A percentile compares a stretch with the other conserved stretches of the same genome.
Conservation (phyloP, 805 yeast genomes). For the Candida adriatica region DNA sequence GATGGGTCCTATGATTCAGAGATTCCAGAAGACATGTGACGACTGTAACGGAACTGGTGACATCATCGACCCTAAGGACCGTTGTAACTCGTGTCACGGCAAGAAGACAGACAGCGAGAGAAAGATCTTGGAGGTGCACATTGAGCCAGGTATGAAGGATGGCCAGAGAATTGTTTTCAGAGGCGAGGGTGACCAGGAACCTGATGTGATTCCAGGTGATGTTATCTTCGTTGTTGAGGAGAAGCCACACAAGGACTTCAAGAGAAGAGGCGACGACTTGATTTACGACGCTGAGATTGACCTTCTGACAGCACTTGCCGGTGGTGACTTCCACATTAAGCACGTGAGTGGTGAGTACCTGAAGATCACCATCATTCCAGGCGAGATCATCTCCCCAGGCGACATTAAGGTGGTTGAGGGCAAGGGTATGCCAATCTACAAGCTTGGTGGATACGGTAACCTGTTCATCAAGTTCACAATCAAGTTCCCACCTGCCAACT, state of each 20-base stretch:
- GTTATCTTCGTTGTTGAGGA: slow-evolving; percentile 89
- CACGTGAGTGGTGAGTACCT: slow-evolving; percentile 91
- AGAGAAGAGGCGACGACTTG: slow-evolving; percentile 86
- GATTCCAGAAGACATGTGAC: slow-evolving; percentile 93
- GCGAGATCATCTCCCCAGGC: slow-evolving; percentile 90
- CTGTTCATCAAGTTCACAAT: slow-evolving; percentile 79
- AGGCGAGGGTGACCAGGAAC: slow-evolving; percentile 98
- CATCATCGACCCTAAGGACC: slow-evolving; percentile 76
- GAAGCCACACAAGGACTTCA: slow-evolving; percentile 76
- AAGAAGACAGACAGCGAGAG: slow-evolving; percentile 82
- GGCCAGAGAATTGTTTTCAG: slow-evolving; percentile 86
- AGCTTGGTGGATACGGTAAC: slow-evolving; percentile 85
- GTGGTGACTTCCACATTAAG: slow-evolving; percentile 84
- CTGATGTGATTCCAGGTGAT: slow-evolving; percentile 93
- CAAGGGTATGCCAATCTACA: slow-evolving; percentile 96
- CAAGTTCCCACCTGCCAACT: slow-evolving; percentile 77
- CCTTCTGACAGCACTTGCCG: slow-evolving; percentile 90
- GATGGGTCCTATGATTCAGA: slow-evolving; percentile 99
- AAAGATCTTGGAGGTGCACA: slow-evolving; percentile 88
- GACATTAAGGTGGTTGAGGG: slow-evolving; percentile 72
- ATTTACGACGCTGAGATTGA: slow-evolving; percentile 82
- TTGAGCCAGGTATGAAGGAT: slow-evolving; percentile 95
- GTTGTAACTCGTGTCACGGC: slow-evolving; percentile 84
- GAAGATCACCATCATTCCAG: slow-evolving; percentile 77
- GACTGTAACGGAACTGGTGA: slow-evolving; percentile 91